These are phyloP conservation scores for Porphyrellus cyaneotinctus DNA, from an alignment of 768 basidiomycete species.

Conservation along the genomic window DNA sequence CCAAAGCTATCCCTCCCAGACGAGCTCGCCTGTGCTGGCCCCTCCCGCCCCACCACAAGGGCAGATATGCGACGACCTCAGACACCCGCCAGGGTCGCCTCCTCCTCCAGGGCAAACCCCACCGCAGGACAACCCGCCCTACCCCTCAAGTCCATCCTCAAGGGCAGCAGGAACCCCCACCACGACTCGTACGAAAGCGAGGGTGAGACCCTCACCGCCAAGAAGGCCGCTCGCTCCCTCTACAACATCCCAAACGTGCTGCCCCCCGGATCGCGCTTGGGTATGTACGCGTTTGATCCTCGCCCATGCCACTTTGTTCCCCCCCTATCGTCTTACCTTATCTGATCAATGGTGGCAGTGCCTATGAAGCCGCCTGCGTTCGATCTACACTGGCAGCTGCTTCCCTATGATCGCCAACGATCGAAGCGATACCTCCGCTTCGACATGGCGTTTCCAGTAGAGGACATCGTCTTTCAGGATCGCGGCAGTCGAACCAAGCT, in stretches of 20 bases:
- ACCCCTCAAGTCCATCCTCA: constrained; percentile 31
- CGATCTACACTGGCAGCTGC: constrained; percentile 47
- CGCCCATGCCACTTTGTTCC: neutral
- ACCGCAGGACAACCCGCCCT: constrained; percentile 20
- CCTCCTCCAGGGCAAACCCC: constrained; percentile 19
- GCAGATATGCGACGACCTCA: constrained; percentile 15
- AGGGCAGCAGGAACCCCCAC: constrained; percentile 18
- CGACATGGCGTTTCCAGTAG: constrained; percentile 47
- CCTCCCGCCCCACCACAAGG: constrained; percentile 16
- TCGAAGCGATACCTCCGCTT: constrained; percentile 42
- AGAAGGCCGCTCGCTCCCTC: constrained; percentile 16
- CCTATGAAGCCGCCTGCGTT: constrained; percentile 40
- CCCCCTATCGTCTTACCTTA: constrained; percentile 14
- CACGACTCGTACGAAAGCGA: constrained; percentile 31
- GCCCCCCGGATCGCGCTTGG: constrained; percentile 25
- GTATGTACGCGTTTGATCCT: constrained; percentile 15
- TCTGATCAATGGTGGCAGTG: constrained; percentile 30
- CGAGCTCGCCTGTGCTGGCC: neutral
- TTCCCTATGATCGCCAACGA: constrained; percentile 35
- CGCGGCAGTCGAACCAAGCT: constrained; percentile 25
- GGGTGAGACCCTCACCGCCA: constrained; percentile 20
- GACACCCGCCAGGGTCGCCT: constrained; percentile 16
- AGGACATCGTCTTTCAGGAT: constrained; percentile 23
- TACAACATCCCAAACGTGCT: constrained; percentile 22
- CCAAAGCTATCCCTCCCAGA: constrained; percentile 17